These are phyloP conservation scores for Penicillium cosmopolitanum DNA, from an alignment of 495 filamentous ascomycete genomes.

Conservation along the genomic window DNA sequence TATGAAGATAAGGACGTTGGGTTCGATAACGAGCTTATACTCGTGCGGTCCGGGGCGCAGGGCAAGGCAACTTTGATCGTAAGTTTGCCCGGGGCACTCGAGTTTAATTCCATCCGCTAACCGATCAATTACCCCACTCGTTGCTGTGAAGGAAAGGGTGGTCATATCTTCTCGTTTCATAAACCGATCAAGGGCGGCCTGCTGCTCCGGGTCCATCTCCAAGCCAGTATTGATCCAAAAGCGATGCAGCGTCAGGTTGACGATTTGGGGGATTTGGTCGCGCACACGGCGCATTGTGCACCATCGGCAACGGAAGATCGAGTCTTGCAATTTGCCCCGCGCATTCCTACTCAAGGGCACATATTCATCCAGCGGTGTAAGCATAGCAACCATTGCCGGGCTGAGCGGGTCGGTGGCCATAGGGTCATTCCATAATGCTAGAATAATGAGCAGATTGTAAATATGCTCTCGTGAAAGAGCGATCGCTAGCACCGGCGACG, in stretches of 20 bases:
- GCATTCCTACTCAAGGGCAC: constrained; percentile 25
- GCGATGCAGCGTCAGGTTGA: constrained; percentile 36
- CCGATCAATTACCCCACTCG: neutral
- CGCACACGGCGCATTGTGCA: constrained; percentile 40
- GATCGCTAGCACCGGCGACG: constrained; percentile 40
- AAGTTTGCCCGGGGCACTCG: no score
- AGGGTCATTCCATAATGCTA: constrained; percentile 45
- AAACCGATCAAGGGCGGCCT: constrained; percentile 26
- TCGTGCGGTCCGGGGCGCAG: constrained; percentile 7
- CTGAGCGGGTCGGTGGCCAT: neutral
- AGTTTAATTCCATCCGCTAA: neutral
- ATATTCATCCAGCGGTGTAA: constrained; percentile 43
- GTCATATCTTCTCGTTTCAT: constrained; percentile 24
- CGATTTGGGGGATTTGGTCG: constrained; percentile 37
- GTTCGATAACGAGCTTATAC: constrained; percentile 30
- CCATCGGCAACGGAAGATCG: constrained; percentile 42
- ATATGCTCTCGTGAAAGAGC: constrained; percentile 48
- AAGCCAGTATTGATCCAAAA: constrained; percentile 39
- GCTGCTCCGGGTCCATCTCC: constrained; percentile 23
- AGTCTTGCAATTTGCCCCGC: constrained; percentile 29
- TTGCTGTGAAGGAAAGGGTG: constrained; percentile 23
- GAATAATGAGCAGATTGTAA: constrained; percentile 42
- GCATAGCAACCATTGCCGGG: constrained; percentile 27
- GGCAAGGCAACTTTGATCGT: neutral
- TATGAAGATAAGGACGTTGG: constrained; percentile 19